Evolutionary conservation across 371 early-diverging fungal species (phyloP).

Genomic region (Mucor circinelloides): DNA sequence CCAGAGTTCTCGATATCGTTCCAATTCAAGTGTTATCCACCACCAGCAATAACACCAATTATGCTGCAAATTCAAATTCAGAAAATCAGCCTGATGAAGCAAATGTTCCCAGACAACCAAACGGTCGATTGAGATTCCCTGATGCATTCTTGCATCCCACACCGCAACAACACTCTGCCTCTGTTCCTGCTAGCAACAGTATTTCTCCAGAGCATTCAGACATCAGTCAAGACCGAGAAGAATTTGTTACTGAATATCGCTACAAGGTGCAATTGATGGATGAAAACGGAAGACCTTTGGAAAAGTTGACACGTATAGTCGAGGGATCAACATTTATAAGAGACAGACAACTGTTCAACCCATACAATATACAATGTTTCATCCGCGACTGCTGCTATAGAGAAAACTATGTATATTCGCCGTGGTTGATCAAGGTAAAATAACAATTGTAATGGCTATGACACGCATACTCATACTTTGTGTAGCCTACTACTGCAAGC

Average conservation of each 20-base stretch:
- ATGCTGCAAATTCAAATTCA: background rate
- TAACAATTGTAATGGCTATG: background rate
- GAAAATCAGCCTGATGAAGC: constrained; percentile 7
- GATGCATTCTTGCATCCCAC: constrained; percentile 50
- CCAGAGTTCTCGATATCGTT: constrained; percentile 32
- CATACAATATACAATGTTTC: constrained; percentile 62
- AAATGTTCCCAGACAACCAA: constrained; percentile 41
- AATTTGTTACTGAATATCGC: constrained; percentile 2
- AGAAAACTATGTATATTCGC: constrained; percentile 67
- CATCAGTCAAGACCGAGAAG: background rate
- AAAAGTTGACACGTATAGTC: constrained; percentile 33
- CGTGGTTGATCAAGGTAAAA: constrained; percentile 70
- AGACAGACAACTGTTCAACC: constrained; percentile 56
- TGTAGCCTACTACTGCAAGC: constrained; percentile 46
- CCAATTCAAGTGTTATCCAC: constrained; percentile 9
- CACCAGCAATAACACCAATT: background rate
- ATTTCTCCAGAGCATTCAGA: background rate
- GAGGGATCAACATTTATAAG: constrained; percentile 9
- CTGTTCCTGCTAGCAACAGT: background rate
- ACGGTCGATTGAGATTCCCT: constrained; percentile 46
- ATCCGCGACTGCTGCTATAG: constrained; percentile 68
- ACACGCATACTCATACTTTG: background rate
- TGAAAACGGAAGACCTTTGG: constrained; percentile 32
- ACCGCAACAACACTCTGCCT: constrained; percentile 14
- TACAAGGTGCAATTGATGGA: constrained; percentile 44